Evolutionary conservation across 2,329 filamentous ascomycete genomes (phyloP), one percentile per base, ranked within the genome.

Genomic region (Escovopsis sp.): DNA sequence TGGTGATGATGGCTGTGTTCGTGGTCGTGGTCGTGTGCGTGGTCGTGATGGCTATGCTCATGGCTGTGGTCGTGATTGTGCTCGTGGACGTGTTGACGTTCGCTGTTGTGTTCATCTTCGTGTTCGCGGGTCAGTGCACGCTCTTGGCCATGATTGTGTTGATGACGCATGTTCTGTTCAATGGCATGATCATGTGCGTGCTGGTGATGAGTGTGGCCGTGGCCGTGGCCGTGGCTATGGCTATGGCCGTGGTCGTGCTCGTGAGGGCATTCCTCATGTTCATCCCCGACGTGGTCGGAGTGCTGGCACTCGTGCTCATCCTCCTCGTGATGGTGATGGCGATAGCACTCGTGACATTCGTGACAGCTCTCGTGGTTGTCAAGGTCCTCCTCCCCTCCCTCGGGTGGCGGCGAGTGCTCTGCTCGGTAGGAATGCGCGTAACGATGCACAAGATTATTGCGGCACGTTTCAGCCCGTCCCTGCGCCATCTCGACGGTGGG

Each of bases 401-500:
- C 58, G 10, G 60, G 53, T 3, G 53, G 53, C 4, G 58, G 56
- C 4, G 61, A 63, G 37, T 67, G 64, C 28, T 67, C 63, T 18
- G 61, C 59, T 12, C 62, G 63, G 47, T 65, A 69, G 4, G 64
- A 61, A 42, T 61, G 58, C 38, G 68, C 65, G 51, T 73, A 76
- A 23, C 75, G 67, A 53, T 74, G 68, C 52, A 77, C 66, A 11
- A 79, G 63, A 45, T 73, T 77, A 36, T 70, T 69, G 50, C 74
- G 75, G 57, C 73, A 78, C 49, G 72, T 68, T 47, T 73, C 69
- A 6, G 73, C 72, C 33, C 73, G 65, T 39, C 67, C 65, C 48
- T 73, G 69, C 1, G 76, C 76, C 49, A 72, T 70, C 45, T 77
- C 73, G 15, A 78, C 69, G 3, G 72, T 69, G 3, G 74, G 75